A percentile compares a stretch with the other conserved stretches of the same genome.
These are phyloP conservation scores for Tolypocladium endophyticum DNA, from an alignment of 2,329 filamentous ascomycete species.

Conservation along the genomic window DNA sequence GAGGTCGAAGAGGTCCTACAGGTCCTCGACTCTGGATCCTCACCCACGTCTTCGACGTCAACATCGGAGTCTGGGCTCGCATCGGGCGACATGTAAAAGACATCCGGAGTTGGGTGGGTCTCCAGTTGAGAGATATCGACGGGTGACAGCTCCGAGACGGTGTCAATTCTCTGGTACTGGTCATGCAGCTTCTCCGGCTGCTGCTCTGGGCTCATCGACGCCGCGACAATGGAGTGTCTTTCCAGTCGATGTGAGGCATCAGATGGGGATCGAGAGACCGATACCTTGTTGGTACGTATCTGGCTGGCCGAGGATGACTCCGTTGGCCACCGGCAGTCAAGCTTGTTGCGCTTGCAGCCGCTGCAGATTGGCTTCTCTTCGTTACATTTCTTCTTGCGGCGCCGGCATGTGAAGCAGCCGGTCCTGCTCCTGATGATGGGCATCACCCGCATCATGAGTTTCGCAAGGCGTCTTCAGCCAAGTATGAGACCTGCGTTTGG, in stretches of 20 bases:
- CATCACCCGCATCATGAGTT: constrained; percentile 15
- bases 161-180: background rate
- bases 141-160: background rate
- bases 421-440: constrained; percentile 26
- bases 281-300: background rate
- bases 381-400: constrained; percentile 44
- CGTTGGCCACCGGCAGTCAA: constrained; percentile 40
- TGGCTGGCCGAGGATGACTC: constrained; percentile 4
- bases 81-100: constrained; percentile 1
- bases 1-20: constrained; percentile 10
- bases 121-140: background rate
- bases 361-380: constrained; percentile 40
- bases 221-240: constrained; percentile 8
- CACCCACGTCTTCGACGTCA: constrained; percentile 10
- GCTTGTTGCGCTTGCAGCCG: constrained; percentile 41
- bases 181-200: background rate
- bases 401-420: constrained; percentile 38
- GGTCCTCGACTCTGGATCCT: constrained; percentile 9
- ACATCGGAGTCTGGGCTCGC: constrained; percentile 8
- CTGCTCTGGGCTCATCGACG: constrained; percentile 6
- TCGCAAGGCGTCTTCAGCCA: background rate
- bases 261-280: background rate
- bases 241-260: background rate
- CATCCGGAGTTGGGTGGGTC: background rate
- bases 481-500: background rate